Evolutionary conservation across 768 basidiomycete genomes (phyloP), one percentile per base, ranked within the genome.

Genomic region (Stropharia rugosoannulata): DNA sequence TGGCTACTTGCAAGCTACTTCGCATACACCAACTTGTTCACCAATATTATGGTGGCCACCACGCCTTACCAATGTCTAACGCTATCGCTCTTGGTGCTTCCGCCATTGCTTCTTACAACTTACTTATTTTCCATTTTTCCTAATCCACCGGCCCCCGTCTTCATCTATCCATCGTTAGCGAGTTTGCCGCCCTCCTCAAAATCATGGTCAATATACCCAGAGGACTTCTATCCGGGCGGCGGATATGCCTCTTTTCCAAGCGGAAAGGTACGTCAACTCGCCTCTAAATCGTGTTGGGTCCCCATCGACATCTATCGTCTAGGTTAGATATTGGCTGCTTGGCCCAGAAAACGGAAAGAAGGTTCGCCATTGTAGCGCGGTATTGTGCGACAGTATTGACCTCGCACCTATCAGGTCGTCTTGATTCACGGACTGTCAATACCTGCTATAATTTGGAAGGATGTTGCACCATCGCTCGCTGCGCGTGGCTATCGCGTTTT

Each of bases 371-470:
- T 5, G 38, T 53, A 43, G 22, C 9, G 22, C 32, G 45, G 50
- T 25, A 27, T 35, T n/a, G 5, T 16, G 37, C 50, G 12, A 13
- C 35, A 18, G 8, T 22, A 55, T 38, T 46, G 37, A 56, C 57
- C 37, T 12, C 6, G n/a, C 27, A n/a, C 22, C 48, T 46, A 32
- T 25, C 41, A 93, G 90, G 75, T 93, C 18, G 83, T 90, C 9
- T 75, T 92, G 35, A 86, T 93, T 7, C 87, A 91, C 59, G 90
- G 90, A 11, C 77, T 92, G 13, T 89, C 87, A 13, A 81, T 90
- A 35, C 89, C 90, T 5, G 76, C 89, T 32, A 81, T 90, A 45
- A 79, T 91, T 51, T 92, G 87, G 88, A 86, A 82, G 64, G 85
- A 90, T 41, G 78, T 93, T 19, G 86, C 85, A 0, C 87, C 87